Evolutionary conservation across 345 rosid genomes (phyloP).

Genomic region (Jatropha curcas): DNA sequence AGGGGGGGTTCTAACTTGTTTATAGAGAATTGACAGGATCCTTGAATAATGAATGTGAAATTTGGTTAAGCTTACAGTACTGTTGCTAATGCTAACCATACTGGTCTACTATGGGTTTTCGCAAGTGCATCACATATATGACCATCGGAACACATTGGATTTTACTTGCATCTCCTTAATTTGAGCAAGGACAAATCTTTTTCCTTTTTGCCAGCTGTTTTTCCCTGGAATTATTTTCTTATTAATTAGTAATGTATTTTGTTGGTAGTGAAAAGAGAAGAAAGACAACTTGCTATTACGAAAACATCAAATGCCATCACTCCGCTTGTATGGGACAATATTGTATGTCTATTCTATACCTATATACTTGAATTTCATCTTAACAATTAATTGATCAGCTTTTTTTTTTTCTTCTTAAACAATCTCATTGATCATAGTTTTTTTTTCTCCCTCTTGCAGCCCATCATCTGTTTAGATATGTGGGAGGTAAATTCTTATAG

Average conservation of each 20-base stretch:
- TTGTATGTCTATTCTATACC: constrained; percentile 47
- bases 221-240: not conserved
- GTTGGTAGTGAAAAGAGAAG: constrained; percentile 76
- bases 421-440: constrained; percentile 21
- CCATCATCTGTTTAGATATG: constrained; percentile 79
- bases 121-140: not conserved
- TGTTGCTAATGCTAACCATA: not conserved
- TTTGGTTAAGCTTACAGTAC: not conserved
- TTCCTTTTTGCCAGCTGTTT: not conserved
- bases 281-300: constrained; percentile 63
- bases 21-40: not conserved
- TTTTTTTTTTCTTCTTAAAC: constrained; percentile 39
- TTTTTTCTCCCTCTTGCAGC: constrained; percentile 69
- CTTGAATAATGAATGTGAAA: not conserved
- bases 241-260: not conserved
- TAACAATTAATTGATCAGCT: constrained; percentile 12
- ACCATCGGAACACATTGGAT: not conserved
- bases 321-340: constrained; percentile 84
- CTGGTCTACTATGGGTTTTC: not conserved
- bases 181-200: not conserved
- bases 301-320: constrained; percentile 74
- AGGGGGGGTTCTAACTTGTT: not conserved
- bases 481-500: constrained; percentile 69
- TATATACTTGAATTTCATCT: not conserved
- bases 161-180: not conserved